A percentile compares a stretch with the other conserved stretches of the same genome.
phyloP scores from a whole-genome alignment of 1,284 basidiomycete species.

The Rhodotorula sp. region DNA sequence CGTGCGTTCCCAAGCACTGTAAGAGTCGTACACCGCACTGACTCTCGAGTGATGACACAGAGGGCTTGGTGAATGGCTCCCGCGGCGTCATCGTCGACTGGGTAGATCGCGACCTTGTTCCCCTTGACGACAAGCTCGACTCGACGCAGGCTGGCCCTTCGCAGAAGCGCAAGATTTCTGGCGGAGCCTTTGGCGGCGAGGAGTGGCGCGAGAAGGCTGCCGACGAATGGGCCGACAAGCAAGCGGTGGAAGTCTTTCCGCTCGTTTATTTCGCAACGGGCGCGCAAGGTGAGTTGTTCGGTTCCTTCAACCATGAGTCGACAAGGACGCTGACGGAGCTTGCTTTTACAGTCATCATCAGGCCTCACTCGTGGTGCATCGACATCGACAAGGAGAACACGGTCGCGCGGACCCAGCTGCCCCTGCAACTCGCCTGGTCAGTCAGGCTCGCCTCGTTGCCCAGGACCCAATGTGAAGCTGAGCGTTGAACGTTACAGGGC shows the following conservation, averaged over 20 bases:
- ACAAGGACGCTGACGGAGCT: neutral
- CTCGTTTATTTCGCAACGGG: slow-evolving; percentile 40
- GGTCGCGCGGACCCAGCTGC: slow-evolving; percentile 41
- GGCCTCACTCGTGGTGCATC: slow-evolving; percentile 41
- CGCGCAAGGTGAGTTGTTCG: slow-evolving; percentile 6
- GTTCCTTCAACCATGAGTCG: neutral
- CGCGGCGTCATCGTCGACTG: slow-evolving; percentile 45
- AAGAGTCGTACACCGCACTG: no score
- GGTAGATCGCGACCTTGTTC: slow-evolving; percentile 19
- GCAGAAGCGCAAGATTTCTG: neutral
- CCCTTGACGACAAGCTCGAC: slow-evolving; percentile 11
- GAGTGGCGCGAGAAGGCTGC: slow-evolving; percentile 35
- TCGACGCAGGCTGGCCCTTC: neutral
- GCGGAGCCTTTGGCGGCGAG: slow-evolving; percentile 25
- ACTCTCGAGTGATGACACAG: neutral
- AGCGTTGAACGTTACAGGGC: slow-evolving; percentile 2
- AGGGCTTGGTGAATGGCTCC: slow-evolving; percentile 33
- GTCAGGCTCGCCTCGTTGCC: neutral
- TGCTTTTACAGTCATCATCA: slow-evolving; percentile 15
- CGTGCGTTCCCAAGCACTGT: neutral
- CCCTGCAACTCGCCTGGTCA: slow-evolving; percentile 39
- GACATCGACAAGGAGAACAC: slow-evolving; percentile 39
- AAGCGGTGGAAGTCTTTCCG: slow-evolving; percentile 28
- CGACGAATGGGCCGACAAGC: slow-evolving; percentile 25
- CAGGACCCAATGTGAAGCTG: neutral